Conservation (phyloP, 371 early-diverging fungal genomes). For the Coelomomyces lativittatus region DNA sequence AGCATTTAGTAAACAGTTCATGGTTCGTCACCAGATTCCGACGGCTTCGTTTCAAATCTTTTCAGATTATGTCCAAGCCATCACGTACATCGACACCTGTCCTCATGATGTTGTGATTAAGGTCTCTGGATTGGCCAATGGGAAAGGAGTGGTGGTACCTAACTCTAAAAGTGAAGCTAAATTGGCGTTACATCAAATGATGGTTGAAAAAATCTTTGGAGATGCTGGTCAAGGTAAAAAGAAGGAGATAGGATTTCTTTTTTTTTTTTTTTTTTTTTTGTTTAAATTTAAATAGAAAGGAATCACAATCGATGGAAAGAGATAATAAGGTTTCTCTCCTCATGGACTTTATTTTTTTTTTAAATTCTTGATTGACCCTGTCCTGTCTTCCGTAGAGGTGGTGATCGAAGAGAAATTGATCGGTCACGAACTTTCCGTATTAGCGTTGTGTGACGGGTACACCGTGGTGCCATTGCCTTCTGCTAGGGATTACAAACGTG, state of each 20-base stretch:
- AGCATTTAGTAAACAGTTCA: slow-evolving; percentile 92
- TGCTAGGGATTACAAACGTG: slow-evolving; percentile 94
- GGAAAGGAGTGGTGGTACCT: slow-evolving; percentile 90
- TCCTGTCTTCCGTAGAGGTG: slow-evolving; percentile 41
- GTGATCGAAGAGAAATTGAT: slow-evolving; percentile 85
- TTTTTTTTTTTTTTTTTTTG: neutral
- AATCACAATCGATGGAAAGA: neutral
- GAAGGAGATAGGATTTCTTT: neutral
- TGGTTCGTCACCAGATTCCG: slow-evolving; percentile 83
- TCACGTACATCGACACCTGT: slow-evolving; percentile 42
- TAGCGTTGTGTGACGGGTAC: slow-evolving; percentile 91
- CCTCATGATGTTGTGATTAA: slow-evolving; percentile 53
- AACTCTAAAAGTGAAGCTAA: slow-evolving; percentile 66
- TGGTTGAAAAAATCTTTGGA: slow-evolving; percentile 78
- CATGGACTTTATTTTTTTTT: neutral
- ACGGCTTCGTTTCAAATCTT: slow-evolving; percentile 84
- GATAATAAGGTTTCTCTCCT: neutral
- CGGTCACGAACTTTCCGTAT: slow-evolving; percentile 76
- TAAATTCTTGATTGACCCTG: slow-evolving; percentile 9
- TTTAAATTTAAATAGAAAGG: neutral
- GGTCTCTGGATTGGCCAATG: slow-evolving; percentile 91
- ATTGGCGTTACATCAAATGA: slow-evolving; percentile 59
- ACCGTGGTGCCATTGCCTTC: slow-evolving; percentile 69
- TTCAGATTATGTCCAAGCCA: slow-evolving; percentile 63
- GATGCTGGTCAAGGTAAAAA: slow-evolving; percentile 53